Conservation (phyloP, 129 eudicot species). For the Chrysanthemum makinoi region DNA sequence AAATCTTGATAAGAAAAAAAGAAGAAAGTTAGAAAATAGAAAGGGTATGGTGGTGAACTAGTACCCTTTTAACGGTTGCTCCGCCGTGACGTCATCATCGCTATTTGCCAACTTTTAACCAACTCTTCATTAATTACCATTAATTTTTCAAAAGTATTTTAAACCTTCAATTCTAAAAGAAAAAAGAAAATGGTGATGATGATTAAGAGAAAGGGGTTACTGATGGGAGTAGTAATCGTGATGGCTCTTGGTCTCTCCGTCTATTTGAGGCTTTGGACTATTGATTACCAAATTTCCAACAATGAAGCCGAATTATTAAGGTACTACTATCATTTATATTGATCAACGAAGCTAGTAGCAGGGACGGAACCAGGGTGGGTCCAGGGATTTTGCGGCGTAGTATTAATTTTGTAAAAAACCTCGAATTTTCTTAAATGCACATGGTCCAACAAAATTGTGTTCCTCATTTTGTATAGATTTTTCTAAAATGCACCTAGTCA, state of each 20-base stretch:
- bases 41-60: constrained; percentile 23
- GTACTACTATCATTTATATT: constrained; percentile 21
- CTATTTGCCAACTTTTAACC: constrained; percentile 19
- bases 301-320: constrained; percentile 65
- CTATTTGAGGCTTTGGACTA: constrained; percentile 77
- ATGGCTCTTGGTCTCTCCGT: constrained; percentile 67
- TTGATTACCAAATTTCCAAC: constrained; percentile 70
- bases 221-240: constrained; percentile 46
- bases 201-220: constrained; percentile 36
- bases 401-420: too few species aligned
- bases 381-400: too few species aligned
- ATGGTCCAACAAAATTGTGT: too few species aligned
- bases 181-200: constrained; percentile 29
- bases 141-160: neutral
- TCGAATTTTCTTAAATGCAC: too few species aligned
- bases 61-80: constrained; percentile 27
- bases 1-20: neutral
- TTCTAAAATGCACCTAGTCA: too few species aligned
- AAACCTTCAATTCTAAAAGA: constrained; percentile 11
- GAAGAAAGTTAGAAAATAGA: neutral
- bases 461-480: too few species aligned
- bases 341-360: too few species aligned
- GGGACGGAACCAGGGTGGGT: too few species aligned
- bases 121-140: neutral
- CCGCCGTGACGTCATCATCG: constrained; percentile 13